phyloP scores from a whole-genome alignment of 495 filamentous ascomycete genomes.

The Hypoxylon lenormandii region DNA sequence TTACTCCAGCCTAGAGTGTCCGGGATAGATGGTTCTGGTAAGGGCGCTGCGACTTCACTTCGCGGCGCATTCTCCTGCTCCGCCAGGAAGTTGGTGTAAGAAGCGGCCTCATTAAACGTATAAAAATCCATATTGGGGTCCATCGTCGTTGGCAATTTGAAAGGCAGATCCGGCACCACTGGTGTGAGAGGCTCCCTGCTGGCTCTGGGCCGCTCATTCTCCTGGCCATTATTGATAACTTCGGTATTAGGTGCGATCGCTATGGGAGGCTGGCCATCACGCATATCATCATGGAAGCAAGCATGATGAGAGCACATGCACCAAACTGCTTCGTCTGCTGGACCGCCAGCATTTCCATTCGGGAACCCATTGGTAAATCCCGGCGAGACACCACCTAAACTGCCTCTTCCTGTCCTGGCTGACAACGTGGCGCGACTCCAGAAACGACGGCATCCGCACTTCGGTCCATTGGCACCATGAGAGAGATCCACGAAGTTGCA shows the following conservation, averaged over 20 bases:
- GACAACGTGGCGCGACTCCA: conserved; percentile 62
- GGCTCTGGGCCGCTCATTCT: conserved; percentile 58
- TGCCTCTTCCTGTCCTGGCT: conserved; percentile 39
- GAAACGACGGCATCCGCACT: conserved; percentile 75
- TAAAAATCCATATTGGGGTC: conserved; percentile 53
- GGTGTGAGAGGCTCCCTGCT: conserved; percentile 60
- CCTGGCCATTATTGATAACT: conserved; percentile 53
- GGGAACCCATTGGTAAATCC: conserved; percentile 46
- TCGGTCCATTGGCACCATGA: conserved; percentile 56
- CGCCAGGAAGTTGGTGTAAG: conserved; percentile 42
- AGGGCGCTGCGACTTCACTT: conserved; percentile 37
- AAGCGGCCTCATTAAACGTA: conserved; percentile 47
- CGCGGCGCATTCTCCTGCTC: conserved; percentile 39
- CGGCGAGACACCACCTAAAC: conserved; percentile 44
- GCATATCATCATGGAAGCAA: conserved; percentile 71
- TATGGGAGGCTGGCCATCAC: conserved; percentile 44
- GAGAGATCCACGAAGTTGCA: conserved; percentile 73
- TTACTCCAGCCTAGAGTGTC: conserved; percentile 65
- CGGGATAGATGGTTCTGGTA: conserved; percentile 57
- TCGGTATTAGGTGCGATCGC: conserved; percentile 32
- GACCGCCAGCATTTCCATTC: conserved; percentile 31
- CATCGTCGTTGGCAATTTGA: conserved; percentile 50
- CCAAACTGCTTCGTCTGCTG: conserved; percentile 56
- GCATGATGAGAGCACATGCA: conserved; percentile 80
- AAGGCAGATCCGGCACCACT: conserved; percentile 54